A percentile compares a stretch with the other conserved stretches of the same genome.
Evolutionary conservation across 2,329 filamentous ascomycete genomes (phyloP).

Genomic region (Alternaria gansuensis): DNA sequence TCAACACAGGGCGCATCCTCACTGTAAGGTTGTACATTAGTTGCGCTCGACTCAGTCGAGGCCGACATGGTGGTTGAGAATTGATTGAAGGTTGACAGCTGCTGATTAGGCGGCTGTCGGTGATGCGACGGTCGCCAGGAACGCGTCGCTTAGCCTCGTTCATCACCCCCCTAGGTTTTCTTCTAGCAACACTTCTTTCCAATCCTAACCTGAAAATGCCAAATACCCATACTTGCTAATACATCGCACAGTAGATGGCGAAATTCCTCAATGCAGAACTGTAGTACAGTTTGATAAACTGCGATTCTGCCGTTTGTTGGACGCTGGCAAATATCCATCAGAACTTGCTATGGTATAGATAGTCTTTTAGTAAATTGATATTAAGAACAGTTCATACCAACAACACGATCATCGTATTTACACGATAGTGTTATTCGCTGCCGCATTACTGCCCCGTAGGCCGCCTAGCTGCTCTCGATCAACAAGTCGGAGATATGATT

Average conservation of each 20-base stretch:
- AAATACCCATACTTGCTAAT: neutral
- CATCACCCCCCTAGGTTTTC: neutral
- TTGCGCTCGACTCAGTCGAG: conserved; percentile 41
- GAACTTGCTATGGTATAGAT: neutral
- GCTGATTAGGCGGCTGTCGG: conserved; percentile 3
- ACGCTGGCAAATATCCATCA: too few species aligned
- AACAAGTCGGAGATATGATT: conserved; percentile 18
- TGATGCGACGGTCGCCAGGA: conserved; percentile 17
- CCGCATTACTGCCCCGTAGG: neutral
- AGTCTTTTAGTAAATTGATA: neutral
- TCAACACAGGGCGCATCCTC: conserved; percentile 55
- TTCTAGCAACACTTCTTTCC: neutral
- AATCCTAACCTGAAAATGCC: neutral
- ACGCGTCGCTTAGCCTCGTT: conserved; percentile 12
- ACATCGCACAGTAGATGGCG: neutral
- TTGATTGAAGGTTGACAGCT: conserved; percentile 9
- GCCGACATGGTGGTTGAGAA: conserved; percentile 22
- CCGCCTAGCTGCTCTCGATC: neutral
- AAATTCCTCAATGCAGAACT: neutral
- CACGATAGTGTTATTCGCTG: neutral
- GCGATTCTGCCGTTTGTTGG: neutral
- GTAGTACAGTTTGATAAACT: neutral
- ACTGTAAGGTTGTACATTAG: conserved; percentile 35
- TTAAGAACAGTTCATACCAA: neutral
- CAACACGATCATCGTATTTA: neutral